These are phyloP conservation scores for Trifolium dubium DNA, from an alignment of 306 rosid species.

Conservation along the genomic window DNA sequence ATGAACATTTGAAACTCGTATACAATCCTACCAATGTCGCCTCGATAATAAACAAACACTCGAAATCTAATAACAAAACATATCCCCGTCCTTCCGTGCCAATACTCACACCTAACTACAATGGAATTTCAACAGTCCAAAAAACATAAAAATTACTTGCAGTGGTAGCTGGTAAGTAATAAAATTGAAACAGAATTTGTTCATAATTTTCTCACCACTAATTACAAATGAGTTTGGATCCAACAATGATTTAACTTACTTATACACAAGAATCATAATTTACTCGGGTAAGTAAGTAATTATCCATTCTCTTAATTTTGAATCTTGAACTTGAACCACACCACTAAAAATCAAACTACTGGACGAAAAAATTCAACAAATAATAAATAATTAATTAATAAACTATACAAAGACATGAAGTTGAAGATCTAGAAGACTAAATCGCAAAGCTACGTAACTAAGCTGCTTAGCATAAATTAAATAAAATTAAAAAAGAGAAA, in stretches of 20 bases:
- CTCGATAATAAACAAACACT: not conserved
- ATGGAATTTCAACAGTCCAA: not conserved
- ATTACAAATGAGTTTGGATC: conserved; percentile 1
- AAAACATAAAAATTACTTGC: not conserved
- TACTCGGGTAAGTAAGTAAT: too few species aligned
- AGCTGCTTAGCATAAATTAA: not conserved
- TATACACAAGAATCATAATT: not conserved
- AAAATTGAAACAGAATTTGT: conserved; percentile 7
- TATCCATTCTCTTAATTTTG: not conserved
- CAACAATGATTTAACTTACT: conserved; percentile 3
- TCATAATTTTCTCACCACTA: conserved; percentile 8
- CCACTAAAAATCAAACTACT: not conserved
- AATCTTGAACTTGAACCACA: conserved; percentile 26
- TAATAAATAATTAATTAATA: not conserved
- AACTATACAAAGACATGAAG: not conserved
- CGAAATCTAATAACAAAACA: too few species aligned
- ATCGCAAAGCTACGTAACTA: conserved; percentile 1
- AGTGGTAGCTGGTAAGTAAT: not conserved
- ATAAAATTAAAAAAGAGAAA: not conserved
- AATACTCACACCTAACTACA: too few species aligned
- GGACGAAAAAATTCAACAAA: not conserved
- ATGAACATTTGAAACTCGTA: not conserved
- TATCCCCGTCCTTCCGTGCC: too few species aligned
- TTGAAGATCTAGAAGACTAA: conserved; percentile 32
- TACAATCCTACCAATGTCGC: not conserved